Evolutionary conservation across 192 early-diverging fungal genomes (phyloP).

Genomic region (Backusella mclennaniae): DNA sequence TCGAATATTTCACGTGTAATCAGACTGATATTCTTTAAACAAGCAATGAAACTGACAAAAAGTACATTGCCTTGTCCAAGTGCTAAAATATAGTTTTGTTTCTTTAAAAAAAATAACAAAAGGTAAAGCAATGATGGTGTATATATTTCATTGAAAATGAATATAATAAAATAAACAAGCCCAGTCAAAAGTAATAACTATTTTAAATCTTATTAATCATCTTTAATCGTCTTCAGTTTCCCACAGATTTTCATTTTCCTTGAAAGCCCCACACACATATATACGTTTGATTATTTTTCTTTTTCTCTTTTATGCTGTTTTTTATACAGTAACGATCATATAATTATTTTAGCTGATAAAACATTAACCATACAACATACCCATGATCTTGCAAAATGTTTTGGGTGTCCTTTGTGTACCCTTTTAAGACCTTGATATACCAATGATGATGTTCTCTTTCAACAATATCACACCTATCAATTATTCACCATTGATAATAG

Average conservation of each 20-base stretch:
- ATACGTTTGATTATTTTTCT: background rate
- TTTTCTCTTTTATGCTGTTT: background rate
- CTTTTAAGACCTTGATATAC: too few relatives aligned
- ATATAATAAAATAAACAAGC: background rate
- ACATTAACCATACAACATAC: too few relatives aligned
- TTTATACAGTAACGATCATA: background rate
- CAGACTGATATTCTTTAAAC: background rate
- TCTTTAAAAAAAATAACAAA: too few relatives aligned
- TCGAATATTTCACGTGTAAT: background rate
- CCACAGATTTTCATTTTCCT: background rate
- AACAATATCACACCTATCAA: too few relatives aligned
- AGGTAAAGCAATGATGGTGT: background rate
- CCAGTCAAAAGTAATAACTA: background rate
- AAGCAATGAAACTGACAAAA: background rate
- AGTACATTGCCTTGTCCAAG: background rate
- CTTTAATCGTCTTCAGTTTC: background rate
- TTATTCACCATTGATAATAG: too few relatives aligned
- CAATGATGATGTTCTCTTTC: too few relatives aligned
- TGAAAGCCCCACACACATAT: background rate
- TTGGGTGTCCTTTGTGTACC: too few relatives aligned
- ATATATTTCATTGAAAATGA: background rate
- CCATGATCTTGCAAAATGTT: too few relatives aligned
- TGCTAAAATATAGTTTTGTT: too few relatives aligned
- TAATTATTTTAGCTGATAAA: too few relatives aligned
- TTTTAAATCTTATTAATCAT: background rate